Evolutionary conservation across 441 rosid genomes (phyloP).

Genomic region (Metrosideros polymorpha): DNA sequence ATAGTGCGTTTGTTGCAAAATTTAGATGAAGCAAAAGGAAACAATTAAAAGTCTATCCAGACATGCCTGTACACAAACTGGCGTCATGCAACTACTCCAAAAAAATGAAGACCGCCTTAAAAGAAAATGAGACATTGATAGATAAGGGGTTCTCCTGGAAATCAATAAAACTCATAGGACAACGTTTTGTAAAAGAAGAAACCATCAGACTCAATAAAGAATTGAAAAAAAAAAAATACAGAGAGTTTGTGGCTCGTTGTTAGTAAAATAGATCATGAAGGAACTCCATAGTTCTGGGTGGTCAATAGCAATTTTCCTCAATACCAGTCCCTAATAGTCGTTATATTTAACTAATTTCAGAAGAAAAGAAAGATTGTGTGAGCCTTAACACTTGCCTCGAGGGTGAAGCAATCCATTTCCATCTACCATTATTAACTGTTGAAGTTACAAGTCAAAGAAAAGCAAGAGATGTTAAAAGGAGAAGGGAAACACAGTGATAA

Average conservation of each 20-base stretch:
- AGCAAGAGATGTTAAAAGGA: not conserved
- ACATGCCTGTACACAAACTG: not conserved
- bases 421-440: constrained; percentile 75
- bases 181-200: not conserved
- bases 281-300: not conserved
- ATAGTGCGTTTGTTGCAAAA: not conserved
- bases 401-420: constrained; percentile 95
- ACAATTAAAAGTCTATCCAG: not conserved
- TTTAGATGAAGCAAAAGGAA: not conserved
- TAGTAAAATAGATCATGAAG: not conserved
- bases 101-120: not conserved
- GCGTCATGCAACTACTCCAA: not conserved
- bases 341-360: not conserved
- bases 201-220: not conserved
- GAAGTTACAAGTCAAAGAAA: not conserved
- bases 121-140: not conserved
- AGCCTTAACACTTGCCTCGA: constrained; percentile 39
- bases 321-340: not conserved
- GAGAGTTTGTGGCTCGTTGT: not conserved
- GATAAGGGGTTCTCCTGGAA: not conserved
- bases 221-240: too few relatives aligned
- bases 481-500: not conserved
- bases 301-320: not conserved
- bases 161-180: not conserved
- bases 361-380: not conserved